Evolutionary conservation across 2,329 filamentous ascomycete genomes (phyloP).

Genomic region (Drechmeria coniospora): DNA sequence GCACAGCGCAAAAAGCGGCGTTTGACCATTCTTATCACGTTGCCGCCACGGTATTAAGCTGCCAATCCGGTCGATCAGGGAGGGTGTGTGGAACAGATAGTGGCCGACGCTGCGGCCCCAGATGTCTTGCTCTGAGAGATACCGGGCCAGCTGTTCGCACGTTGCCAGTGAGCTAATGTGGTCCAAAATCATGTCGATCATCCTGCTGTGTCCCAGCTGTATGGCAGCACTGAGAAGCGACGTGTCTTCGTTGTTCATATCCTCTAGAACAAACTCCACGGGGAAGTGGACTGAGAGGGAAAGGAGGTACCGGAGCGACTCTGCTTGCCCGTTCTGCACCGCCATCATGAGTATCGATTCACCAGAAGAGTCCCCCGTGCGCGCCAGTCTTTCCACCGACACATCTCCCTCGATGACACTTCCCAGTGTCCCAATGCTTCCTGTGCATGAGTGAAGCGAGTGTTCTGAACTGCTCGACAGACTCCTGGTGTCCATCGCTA

Average conservation of each 20-base stretch:
- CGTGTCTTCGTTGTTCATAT: slow-evolving; percentile 79
- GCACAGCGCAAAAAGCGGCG: slow-evolving; percentile 89
- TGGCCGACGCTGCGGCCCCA: slow-evolving; percentile 86
- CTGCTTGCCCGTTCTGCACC: slow-evolving; percentile 54
- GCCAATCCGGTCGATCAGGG: slow-evolving; percentile 63
- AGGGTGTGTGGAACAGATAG: slow-evolving; percentile 84
- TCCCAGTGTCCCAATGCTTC: slow-evolving; percentile 58
- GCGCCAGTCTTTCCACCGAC: slow-evolving; percentile 62
- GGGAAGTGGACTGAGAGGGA: slow-evolving; percentile 65
- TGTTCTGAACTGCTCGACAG: slow-evolving; percentile 74
- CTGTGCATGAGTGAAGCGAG: slow-evolving; percentile 67
- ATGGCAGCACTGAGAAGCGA: slow-evolving; percentile 82
- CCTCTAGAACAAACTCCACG: slow-evolving; percentile 54
- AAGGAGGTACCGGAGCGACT: slow-evolving; percentile 65
- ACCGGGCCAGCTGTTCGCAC: slow-evolving; percentile 42
- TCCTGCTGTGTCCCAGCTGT: slow-evolving; percentile 60
- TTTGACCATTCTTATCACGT: slow-evolving; percentile 92
- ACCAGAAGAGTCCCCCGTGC: slow-evolving; percentile 54
- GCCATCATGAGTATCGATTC: slow-evolving; percentile 86
- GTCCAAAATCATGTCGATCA: slow-evolving; percentile 61
- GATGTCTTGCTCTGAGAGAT: slow-evolving; percentile 62
- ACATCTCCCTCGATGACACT: slow-evolving; percentile 72
- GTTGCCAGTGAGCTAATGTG: slow-evolving; percentile 47
- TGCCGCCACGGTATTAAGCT: slow-evolving; percentile 72
- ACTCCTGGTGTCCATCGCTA: slow-evolving; percentile 81